Base-by-base conservation (phyloP, 768 basidiomycete species). In the Pholiota molesta region DNA sequence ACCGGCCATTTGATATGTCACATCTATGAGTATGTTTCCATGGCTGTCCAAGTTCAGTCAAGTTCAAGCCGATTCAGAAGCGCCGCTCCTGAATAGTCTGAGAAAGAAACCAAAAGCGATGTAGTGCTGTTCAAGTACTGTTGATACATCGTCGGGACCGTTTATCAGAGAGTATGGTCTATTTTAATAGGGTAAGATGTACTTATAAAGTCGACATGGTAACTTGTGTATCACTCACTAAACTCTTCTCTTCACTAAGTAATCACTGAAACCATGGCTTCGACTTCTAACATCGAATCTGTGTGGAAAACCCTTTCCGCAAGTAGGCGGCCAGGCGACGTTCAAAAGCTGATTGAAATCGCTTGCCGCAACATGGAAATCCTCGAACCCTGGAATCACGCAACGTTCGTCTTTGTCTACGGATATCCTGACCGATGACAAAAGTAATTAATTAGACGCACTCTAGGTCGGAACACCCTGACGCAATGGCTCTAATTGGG, bases 351-450 rank as follows among this genome's bases (percentile, higher is more conserved):
- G 2, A 28, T 61, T 21, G 45, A 37, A 23, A 21, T 21, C 10
- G 55, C 42, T 17, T 55, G 53, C 45, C 33, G 55, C 17, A 61
- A 44, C 53, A 56, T 61, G 45, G 40, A 39, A 26, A 56, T 61
- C 10, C 47, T 61, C 7, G 60, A 61, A 37, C 60, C 60, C 35
- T 61, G 60, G 60, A 55, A 47, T 21, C 53, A 61, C 21, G 60
- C 60, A 35, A 56, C 33, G 60, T 61, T 16, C 2, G 54, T 51
- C 21, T 13, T 21, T 39, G 10, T 40, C 44, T 33, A n/a, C 3
- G 9, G 23, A 17, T 16, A 21, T 5, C 17, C 17, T 19, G n/a
- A 23, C 44, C 29, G 53, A 61, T 14, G 16, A n/a, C 13, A 37
- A n/a, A n/a, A 21, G 13, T 19, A 44, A 44, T 44, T 44, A 10